Evolutionary conservation across 306 rosid species (phyloP).

Genomic region (Hippophae rhamnoides): DNA sequence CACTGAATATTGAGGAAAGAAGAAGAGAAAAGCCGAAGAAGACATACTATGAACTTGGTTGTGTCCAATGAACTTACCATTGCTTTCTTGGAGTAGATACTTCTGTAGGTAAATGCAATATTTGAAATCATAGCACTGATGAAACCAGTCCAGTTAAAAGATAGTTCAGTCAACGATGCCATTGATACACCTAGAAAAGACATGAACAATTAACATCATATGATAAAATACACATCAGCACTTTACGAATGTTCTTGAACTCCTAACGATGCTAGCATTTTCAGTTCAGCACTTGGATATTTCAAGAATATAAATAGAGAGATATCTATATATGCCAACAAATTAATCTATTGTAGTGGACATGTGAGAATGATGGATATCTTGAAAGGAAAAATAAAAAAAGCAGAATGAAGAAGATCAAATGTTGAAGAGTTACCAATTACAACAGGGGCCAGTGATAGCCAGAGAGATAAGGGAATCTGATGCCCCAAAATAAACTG

Average conservation of each 20-base stretch:
- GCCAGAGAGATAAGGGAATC: constrained; percentile 73
- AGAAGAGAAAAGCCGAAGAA: not conserved
- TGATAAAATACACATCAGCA: too few species aligned
- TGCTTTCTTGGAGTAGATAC: constrained; percentile 76
- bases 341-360: too few species aligned
- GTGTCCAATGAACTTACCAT: constrained; percentile 37
- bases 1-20: not conserved
- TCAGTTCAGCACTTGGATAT: too few species aligned
- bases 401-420: not conserved
- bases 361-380: too few species aligned
- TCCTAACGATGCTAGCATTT: too few species aligned
- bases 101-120: constrained; percentile 84
- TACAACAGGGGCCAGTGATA: constrained; percentile 89
- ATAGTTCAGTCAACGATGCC: constrained; percentile 94
- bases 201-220: not conserved
- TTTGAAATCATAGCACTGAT: constrained; percentile 92
- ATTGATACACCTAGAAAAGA: constrained; percentile 69
- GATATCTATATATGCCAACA: too few species aligned
- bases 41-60: not conserved
- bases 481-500: constrained; percentile 82
- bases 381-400: too few species aligned
- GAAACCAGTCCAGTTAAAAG: constrained; percentile 90
- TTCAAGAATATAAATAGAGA: too few species aligned
- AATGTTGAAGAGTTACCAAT: constrained; percentile 39
- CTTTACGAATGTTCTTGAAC: too few species aligned